Evolutionary conservation across 2,329 filamentous ascomycete genomes (phyloP).

Genomic region (Monilinia aucupariae): DNA sequence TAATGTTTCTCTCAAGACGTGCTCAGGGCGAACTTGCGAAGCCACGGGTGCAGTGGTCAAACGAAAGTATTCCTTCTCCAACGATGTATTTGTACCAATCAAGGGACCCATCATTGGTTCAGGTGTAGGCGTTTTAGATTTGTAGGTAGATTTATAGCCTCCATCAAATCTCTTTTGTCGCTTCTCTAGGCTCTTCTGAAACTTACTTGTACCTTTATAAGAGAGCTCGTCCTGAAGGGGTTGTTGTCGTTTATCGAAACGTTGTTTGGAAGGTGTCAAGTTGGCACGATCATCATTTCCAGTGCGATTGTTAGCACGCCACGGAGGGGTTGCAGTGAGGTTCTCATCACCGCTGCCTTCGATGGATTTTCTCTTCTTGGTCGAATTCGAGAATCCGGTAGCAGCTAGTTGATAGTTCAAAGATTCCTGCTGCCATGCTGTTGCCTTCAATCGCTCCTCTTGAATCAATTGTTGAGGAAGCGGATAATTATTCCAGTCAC

Average conservation of each 20-base stretch:
- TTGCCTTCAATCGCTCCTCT: constrained; percentile 55
- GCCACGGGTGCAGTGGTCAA: constrained; percentile 86
- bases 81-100: constrained; percentile 72
- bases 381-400: constrained; percentile 23
- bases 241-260: constrained; percentile 43
- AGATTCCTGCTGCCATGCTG: constrained; percentile 32
- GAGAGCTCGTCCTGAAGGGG: constrained; percentile 42
- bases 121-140: constrained; percentile 48
- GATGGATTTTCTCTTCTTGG: constrained; percentile 77
- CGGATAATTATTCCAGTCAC: constrained; percentile 79
- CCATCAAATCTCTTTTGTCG: constrained; percentile 81
- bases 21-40: constrained; percentile 79
- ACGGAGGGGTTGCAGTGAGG: constrained; percentile 54
- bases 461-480: constrained; percentile 76
- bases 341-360: constrained; percentile 51
- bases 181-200: constrained; percentile 78
- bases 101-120: constrained; percentile 63
- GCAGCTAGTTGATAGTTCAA: constrained; percentile 25
- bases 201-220: constrained; percentile 71
- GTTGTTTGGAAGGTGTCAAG: constrained; percentile 27
- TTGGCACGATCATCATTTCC: constrained; percentile 71
- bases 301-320: constrained; percentile 58
- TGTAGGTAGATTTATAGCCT: constrained; percentile 52
- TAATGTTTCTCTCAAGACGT: constrained; percentile 74
- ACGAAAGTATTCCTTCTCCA: constrained; percentile 94